phyloP scores from a whole-genome alignment of 2,329 filamentous ascomycete genomes.

The Ustulina deusta region DNA sequence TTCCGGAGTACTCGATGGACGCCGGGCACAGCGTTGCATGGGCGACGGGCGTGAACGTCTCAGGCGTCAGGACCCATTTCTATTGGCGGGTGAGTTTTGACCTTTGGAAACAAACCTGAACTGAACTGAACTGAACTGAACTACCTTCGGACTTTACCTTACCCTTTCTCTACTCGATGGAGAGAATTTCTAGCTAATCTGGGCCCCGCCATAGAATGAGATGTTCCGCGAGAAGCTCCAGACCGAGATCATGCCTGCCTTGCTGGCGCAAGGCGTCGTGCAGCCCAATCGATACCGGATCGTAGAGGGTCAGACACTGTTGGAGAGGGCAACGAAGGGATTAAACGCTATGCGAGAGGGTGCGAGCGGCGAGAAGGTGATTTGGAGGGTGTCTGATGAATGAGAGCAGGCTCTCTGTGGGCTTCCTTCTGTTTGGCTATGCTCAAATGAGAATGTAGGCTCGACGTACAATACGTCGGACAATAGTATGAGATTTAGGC shows the following conservation, averaged over 20 bases:
- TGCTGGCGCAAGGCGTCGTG: conserved; percentile 57
- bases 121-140: neutral
- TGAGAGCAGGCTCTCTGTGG: neutral
- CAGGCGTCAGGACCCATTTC: conserved; percentile 68
- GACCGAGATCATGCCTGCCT: conserved; percentile 64
- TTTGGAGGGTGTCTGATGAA: conserved; percentile 52
- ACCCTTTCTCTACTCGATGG: neutral
- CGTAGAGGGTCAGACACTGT: conserved; percentile 55
- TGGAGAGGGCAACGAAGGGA: conserved; percentile 57
- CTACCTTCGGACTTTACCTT: neutral
- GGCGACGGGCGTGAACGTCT: conserved; percentile 63
- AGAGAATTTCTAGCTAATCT: neutral
- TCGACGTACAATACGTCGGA: neutral
- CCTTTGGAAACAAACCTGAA: neutral
- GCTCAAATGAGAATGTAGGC: neutral
- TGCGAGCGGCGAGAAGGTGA: conserved; percentile 57
- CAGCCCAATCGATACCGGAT: conserved; percentile 57
- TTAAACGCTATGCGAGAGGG: conserved; percentile 53
- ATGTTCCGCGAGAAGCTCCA: conserved; percentile 67
- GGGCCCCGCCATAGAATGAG: conserved; percentile 59
- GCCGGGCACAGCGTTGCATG: conserved; percentile 58
- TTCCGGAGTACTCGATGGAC: conserved; percentile 68
- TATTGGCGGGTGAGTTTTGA: conserved; percentile 59
- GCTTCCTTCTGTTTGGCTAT: neutral
- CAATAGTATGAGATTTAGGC: neutral